Evolutionary conservation across 306 rosid species (phyloP).

Genomic region (Elaeagnus macrophylla): DNA sequence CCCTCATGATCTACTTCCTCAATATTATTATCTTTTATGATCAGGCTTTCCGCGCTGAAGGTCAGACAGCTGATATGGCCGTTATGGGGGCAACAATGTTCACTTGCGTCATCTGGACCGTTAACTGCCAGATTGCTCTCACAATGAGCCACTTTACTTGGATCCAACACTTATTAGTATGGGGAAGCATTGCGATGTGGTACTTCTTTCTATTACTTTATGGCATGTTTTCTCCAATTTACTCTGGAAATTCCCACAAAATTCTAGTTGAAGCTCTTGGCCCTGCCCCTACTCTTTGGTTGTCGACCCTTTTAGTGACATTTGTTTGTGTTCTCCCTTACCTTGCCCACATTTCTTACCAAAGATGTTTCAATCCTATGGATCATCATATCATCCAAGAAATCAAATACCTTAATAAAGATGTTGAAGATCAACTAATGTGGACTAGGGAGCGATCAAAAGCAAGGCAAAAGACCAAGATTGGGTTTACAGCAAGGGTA

Average conservation of each 20-base stretch:
- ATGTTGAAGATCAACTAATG: conserved; percentile 5
- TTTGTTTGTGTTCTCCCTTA: conserved; percentile 23
- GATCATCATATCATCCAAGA: conserved; percentile 32
- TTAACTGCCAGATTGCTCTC: conserved; percentile 29
- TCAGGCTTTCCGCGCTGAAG: conserved; percentile 10
- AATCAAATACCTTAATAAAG: conserved; percentile 21
- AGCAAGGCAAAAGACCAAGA: conserved; percentile 14
- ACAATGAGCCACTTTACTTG: conserved; percentile 29
- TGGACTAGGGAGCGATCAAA: conserved; percentile 28
- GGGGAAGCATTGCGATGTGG: conserved; percentile 31
- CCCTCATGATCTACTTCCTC: conserved; percentile 20
- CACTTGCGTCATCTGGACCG: conserved; percentile 29
- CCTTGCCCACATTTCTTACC: conserved; percentile 19
- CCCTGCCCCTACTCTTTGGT: conserved; percentile 19
- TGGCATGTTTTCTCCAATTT: conserved; percentile 17
- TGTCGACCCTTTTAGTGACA: conserved; percentile 17
- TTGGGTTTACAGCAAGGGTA: conserved; percentile 26
- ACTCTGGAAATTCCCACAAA: conserved; percentile 11
- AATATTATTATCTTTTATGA: conserved; percentile 8
- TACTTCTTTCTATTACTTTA: conserved; percentile 20
- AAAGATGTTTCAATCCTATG: conserved; percentile 22
- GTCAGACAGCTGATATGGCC: conserved; percentile 16
- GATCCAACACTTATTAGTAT: conserved; percentile 31
- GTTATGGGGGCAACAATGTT: conserved; percentile 18
- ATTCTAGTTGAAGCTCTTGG: conserved; percentile 18